Percentiles rank a stretch among this genome's conserved stretches.
phyloP scores from a whole-genome alignment of 2,329 filamentous ascomycete species.

The Ceratocystis alfenasii region DNA sequence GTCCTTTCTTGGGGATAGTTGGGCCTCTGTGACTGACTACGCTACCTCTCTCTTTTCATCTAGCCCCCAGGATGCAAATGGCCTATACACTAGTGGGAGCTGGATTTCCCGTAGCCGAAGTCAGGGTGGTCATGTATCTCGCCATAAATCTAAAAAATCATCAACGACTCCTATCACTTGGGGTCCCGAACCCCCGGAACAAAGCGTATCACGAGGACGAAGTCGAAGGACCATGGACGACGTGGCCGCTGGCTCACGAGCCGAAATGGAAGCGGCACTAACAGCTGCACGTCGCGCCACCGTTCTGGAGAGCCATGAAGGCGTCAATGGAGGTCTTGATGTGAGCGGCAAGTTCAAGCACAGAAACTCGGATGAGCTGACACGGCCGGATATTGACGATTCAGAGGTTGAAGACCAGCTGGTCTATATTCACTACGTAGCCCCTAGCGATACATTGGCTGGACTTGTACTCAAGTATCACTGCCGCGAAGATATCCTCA shows the following conservation, averaged over 20 bases:
- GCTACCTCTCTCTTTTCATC: constrained; percentile 19
- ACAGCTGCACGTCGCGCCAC: constrained; percentile 46
- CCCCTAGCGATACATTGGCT: constrained; percentile 73
- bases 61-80: constrained; percentile 9
- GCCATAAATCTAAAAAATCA: background rate
- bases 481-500: constrained; percentile 69
- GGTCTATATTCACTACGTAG: constrained; percentile 82
- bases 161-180: constrained; percentile 30
- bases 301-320: constrained; percentile 49
- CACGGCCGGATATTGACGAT: constrained; percentile 30
- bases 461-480: constrained; percentile 84
- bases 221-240: constrained; percentile 30
- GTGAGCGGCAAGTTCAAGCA: constrained; percentile 46
- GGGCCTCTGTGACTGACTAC: constrained; percentile 22
- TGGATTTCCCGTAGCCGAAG: constrained; percentile 16
- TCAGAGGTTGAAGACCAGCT: constrained; percentile 61
- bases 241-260: constrained; percentile 43
- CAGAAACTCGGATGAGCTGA: constrained; percentile 54
- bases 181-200: constrained; percentile 39
- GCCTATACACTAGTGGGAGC: background rate
- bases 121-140: constrained; percentile 2
- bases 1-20: constrained; percentile 20
- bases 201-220: constrained; percentile 24
- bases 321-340: constrained; percentile 47
- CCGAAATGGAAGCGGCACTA: constrained; percentile 42